Base-by-base conservation (phyloP, 371 early-diverging fungal genomes). In the Coemansia sp. region DNA sequence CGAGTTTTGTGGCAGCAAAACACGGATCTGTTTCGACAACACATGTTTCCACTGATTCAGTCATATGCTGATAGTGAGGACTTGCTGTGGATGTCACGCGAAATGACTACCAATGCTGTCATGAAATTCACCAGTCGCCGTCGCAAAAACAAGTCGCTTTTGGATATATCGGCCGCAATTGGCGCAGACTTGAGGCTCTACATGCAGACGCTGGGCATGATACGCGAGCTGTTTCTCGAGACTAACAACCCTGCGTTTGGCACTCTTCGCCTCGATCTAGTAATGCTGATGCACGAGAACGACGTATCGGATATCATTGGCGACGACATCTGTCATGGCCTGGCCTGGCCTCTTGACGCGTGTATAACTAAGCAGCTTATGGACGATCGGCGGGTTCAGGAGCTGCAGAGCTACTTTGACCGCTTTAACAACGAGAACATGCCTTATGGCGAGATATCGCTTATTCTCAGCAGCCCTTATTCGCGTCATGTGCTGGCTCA, bases 341-440 rank as follows among this genome's bases (percentile, higher is more conserved):
- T 90, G 21, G 87, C 86, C 11, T 87, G 88, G 87, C 84, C 86
- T 18, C 73, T 90, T 30, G 90, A 90, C 69, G 89, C 86, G 9
- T 89, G 89, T 58, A 84, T 88, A 16, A 84, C 83, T 20, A 86
- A 83, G 51, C 85, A 88, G 64, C 81, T 79, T 20, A 85, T 89
- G 88, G 89, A 90, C 72, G 86, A 87, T 18, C 71, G 80, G 1
- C 86, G 88, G 52, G 84, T 88, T 5, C 80, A 79, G 42, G 87
- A 88, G 42, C 85, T 90, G 33, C 86, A 86, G 56, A 83, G 82
- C 58, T 90, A 85, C 61, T 89, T 90, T 80, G 88, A 89, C 60
- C 75, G 81, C 26, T 82, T 88, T 4, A 80, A 73, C 55, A 75
- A 78, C 42, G 71, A 84, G 67, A 66, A 75, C 40, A 77, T 84